Percentiles rank a stretch among this genome's conserved stretches.
phyloP scores from a whole-genome alignment of 768 basidiomycete genomes.

The Tylopilus felleus region DNA sequence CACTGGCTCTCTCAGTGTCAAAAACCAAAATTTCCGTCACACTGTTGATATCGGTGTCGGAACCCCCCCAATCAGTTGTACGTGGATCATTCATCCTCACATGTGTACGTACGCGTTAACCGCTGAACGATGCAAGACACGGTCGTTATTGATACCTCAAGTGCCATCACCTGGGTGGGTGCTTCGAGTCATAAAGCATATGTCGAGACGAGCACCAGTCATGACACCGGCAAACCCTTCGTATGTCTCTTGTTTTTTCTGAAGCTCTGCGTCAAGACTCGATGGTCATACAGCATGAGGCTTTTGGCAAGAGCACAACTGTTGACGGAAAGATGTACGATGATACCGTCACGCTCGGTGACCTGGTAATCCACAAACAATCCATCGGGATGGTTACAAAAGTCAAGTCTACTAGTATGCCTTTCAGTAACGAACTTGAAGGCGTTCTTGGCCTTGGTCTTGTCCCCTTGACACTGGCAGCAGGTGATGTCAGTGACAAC shows the following conservation, averaged over 20 bases:
- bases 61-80: constrained; percentile 14
- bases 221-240: constrained; percentile 16
- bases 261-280: too few relatives aligned
- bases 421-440: rapidly evolving
- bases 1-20: constrained; percentile 3
- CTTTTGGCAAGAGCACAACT: too few relatives aligned
- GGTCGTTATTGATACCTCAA: constrained; percentile 31
- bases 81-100: too few relatives aligned
- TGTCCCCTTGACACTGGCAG: constrained; percentile 17
- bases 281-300: too few relatives aligned
- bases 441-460: not conserved
- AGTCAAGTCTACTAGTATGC: too few relatives aligned
- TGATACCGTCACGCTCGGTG: not conserved
- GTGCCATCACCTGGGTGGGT: constrained; percentile 30
- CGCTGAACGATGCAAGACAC: constrained; percentile 16
- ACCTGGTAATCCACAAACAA: not conserved
- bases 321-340: constrained; percentile 10
- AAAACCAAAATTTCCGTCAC: constrained; percentile 26
- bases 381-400: constrained; percentile 18
- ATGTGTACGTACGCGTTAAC: too few relatives aligned
- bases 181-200: constrained; percentile 21
- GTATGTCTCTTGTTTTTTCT: constrained; percentile 8
- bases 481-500: constrained; percentile 21
- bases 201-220: constrained; percentile 3
- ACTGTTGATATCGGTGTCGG: constrained; percentile 28